Base-by-base conservation (phyloP, 345 rosid genomes). In the Melaleuca quinquenervia region DNA sequence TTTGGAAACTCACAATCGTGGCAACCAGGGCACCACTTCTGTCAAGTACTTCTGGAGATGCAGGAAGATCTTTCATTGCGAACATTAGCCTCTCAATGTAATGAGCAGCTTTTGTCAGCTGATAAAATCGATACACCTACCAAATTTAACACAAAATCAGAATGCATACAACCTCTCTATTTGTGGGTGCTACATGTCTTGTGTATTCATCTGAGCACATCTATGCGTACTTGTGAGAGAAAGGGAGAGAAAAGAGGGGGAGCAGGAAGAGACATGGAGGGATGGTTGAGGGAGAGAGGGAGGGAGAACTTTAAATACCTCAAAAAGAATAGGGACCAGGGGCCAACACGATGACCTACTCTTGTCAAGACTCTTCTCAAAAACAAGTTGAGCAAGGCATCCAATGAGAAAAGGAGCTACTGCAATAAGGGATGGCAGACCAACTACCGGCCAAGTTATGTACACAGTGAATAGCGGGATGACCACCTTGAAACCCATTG, bases 271-370 rank as follows among this genome's bases (percentile, higher is more conserved):
- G n/a, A n/a, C n/a, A n/a, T n/a, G n/a, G n/a, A n/a, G n/a, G n/a
- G n/a, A n/a, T n/a, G n/a, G 15, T 52, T 52, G 52, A 7, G 44
- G 14, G 84, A 18, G 21, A 20, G 41, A 48, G 20, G 80, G 41
- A 50, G 52, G 3, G 78, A 84, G n/a, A 60, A 2, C 32, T 49
- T 36, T 82, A 50, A 29, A 50, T 90, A 96, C 99, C 99, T 95
- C 96, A 36, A 96, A 96, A 48, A 95, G 86, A 70, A 95, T 92
- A 85, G 98, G 96, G 83, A 94, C 92, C 64, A 94, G 84, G 41
- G 99, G 98, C 98, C 98, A 94, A 89, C 98, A 94, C 9, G 98
- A 94, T 10, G 98, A 95, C 36, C 90, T 88, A 2, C 89, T 91
- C 90, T 90, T 89, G 29, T 95, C 93, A 83, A 94, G 86, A 85